Percentiles rank a stretch among this genome's conserved stretches.
These are phyloP conservation scores for Xylaria acuta DNA, from an alignment of 495 filamentous ascomycete genomes.

Conservation along the genomic window DNA sequence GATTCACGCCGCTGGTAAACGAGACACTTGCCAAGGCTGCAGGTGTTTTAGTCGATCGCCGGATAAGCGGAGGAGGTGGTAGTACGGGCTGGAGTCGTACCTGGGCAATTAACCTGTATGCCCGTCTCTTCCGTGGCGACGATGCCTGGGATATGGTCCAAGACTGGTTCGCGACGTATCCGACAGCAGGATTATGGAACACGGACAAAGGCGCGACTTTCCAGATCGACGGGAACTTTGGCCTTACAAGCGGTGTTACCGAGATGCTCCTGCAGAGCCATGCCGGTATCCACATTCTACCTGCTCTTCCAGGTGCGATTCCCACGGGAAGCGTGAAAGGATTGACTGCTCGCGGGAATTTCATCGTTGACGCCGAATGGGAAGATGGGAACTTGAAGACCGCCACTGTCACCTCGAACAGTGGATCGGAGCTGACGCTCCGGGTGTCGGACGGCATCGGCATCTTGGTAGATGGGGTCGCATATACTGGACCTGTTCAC, in stretches of 20 bases:
- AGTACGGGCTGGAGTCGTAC: slow-evolving; percentile 41
- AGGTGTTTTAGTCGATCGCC: slow-evolving; percentile 34
- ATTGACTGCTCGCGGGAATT: slow-evolving; percentile 49
- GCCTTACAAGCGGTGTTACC: slow-evolving; percentile 52
- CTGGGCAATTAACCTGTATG: slow-evolving; percentile 43
- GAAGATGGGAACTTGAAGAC: slow-evolving; percentile 23
- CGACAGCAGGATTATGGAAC: slow-evolving; percentile 51
- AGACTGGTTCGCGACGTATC: slow-evolving; percentile 46
- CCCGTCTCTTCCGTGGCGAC: slow-evolving; percentile 50
- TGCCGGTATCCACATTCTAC: slow-evolving; percentile 45
- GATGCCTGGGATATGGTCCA: slow-evolving; percentile 47
- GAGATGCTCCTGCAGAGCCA: slow-evolving; percentile 62
- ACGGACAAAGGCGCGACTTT: slow-evolving; percentile 47
- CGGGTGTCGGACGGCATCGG: slow-evolving; percentile 19
- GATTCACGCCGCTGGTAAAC: slow-evolving; percentile 29
- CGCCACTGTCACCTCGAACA: slow-evolving; percentile 14
- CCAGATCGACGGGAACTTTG: slow-evolving; percentile 42
- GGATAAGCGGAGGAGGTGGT: slow-evolving; percentile 40
- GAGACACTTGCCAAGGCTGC: slow-evolving; percentile 39
- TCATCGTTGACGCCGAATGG: slow-evolving; percentile 50
- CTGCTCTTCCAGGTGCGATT: slow-evolving; percentile 50
- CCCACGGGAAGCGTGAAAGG: slow-evolving; percentile 44
- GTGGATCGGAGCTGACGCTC: slow-evolving; percentile 16
- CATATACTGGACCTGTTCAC: slow-evolving; percentile 18
- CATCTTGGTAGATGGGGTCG: slow-evolving; percentile 23